A percentile compares a stretch with the other conserved stretches of the same genome.
Conservation (phyloP, 441 rosid species). For the Metrosideros polymorpha region DNA sequence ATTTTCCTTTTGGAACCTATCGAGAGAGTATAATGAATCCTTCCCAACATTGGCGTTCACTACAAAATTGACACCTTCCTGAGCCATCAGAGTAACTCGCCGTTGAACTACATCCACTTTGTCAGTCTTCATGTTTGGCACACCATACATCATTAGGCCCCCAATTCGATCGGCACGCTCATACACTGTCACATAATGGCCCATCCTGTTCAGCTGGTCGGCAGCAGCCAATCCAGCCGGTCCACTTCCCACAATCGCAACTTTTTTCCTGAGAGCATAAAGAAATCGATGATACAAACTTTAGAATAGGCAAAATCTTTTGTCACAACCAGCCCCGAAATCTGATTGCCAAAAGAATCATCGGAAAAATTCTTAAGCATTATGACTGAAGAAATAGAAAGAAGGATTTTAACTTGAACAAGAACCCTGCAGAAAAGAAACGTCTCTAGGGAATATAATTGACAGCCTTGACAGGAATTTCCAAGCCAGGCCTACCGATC, state of each 20-base stretch:
- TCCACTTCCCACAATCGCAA: conserved; percentile 94
- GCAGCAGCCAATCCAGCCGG: conserved; percentile 99
- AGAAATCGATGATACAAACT: neutral
- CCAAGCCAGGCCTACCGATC: neutral
- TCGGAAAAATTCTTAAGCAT: neutral
- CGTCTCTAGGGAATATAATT: neutral
- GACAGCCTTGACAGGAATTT: neutral
- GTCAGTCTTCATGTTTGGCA: conserved; percentile 99
- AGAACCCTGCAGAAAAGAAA: neutral
- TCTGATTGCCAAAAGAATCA: neutral
- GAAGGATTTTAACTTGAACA: neutral
- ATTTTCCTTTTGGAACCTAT: conserved; percentile 63
- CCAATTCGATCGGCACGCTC: conserved; percentile 98
- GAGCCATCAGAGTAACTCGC: conserved; percentile 86
- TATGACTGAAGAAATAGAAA: neutral
- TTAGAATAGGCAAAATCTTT: neutral
- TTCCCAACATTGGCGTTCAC: conserved; percentile 88
- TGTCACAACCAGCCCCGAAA: neutral
- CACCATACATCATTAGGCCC: conserved; percentile 99
- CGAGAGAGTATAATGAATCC: conserved; percentile 77
- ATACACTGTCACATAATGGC: conserved; percentile 88
- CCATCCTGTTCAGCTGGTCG: conserved; percentile 95
- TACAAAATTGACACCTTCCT: conserved; percentile 86
- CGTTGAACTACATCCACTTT: conserved; percentile 90
- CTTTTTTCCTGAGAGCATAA: conserved; percentile 54